A percentile compares a stretch with the other conserved stretches of the same genome.
phyloP scores from a whole-genome alignment of 352 stramenopile species.

The Phytophthora megakarya region DNA sequence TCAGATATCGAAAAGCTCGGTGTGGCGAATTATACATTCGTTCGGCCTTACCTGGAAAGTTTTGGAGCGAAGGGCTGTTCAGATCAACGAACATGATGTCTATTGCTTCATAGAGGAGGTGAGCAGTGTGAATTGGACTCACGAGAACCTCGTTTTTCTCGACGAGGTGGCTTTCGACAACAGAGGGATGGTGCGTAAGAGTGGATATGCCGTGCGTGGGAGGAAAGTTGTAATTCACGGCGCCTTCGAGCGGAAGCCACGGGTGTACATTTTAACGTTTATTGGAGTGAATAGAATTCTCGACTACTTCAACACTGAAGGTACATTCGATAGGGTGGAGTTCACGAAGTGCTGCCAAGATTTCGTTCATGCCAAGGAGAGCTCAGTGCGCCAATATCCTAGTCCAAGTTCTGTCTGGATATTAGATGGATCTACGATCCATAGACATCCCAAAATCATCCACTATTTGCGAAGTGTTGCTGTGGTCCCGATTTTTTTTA shows the following conservation, averaged over 20 bases:
- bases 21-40: conserved; percentile 24
- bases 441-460: conserved; percentile 37
- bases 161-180: conserved; percentile 44
- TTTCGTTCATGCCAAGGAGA: conserved; percentile 21
- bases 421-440: conserved; percentile 34
- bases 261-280: conserved; percentile 32
- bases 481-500: conserved; percentile 29
- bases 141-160: conserved; percentile 27
- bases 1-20: not conserved
- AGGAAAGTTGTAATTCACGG: conserved; percentile 28
- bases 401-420: conserved; percentile 39
- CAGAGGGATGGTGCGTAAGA: conserved; percentile 33
- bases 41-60: conserved; percentile 34
- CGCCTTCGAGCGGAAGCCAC: conserved; percentile 34
- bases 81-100: no score
- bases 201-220: conserved; percentile 28
- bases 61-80: conserved; percentile 15
- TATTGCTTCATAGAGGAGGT: conserved; percentile 38
- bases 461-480: conserved; percentile 35
- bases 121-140: conserved; percentile 17
- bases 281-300: conserved; percentile 28
- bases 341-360: conserved; percentile 31
- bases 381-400: conserved; percentile 24
- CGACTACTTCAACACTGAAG: conserved; percentile 33
- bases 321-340: conserved; percentile 33